Evolutionary conservation across 179 eudicot genomes (phyloP), one percentile per base, ranked within the genome.

Genomic region (Silene coronaria): DNA sequence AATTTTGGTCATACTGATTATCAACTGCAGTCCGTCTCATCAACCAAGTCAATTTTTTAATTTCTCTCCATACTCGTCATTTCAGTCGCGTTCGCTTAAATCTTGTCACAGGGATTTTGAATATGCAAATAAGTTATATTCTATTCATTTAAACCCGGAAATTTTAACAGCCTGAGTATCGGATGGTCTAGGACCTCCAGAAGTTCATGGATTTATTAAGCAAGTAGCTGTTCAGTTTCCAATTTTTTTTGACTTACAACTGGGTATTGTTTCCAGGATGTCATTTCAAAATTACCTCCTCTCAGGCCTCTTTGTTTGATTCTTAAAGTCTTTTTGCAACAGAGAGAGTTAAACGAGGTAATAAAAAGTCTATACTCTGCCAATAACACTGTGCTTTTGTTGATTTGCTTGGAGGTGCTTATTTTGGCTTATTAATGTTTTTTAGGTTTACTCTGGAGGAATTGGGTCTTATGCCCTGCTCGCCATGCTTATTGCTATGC

Each of bases 391-490:
- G 66, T 70, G 57, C 22, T 51, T 51, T 6, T 57, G 53, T 67
- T 60, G 30, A 58, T 6, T 38, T 74, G 27, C 58, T 62, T 65
- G 34, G 62, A 67, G 22, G 65, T 21, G n/a, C 65, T 57, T 57
- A 0, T 63, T 70, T 30, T 73, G 21, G 70, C 24, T 32, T 11
- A 36, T 24, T 12, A 34, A 17, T 76, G 21, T 65, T 46, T 72
- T 28, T 11, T 76, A 92, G 97, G 97, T 92, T 32, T 91, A 95
- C 71, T 88, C 97, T 21, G 99, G 99, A 72, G 99, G 99, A 70
- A 80, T 95, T 75, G 99, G 99, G 21, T 95, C 99, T 4, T 95
- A 92, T 81, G 99, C 97, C 23, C 97, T 95, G 74, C 91, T 95
- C 75, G 85, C 89, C 28, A 95, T 95, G 99, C 91, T 95, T 80